Conservation (phyloP, 305 asterid genomes). For the Vinca major region DNA sequence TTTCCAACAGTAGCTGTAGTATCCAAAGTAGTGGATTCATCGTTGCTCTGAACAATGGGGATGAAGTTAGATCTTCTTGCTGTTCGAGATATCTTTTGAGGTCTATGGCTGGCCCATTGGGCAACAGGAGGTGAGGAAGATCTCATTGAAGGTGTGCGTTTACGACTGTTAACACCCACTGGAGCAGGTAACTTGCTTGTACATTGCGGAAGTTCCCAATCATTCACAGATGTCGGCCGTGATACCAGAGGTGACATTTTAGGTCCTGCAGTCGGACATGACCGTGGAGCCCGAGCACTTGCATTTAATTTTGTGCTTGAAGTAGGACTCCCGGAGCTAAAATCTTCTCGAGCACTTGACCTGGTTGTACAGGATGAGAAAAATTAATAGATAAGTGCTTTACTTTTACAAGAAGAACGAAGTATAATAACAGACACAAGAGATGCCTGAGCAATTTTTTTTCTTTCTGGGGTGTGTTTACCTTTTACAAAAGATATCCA, state of each 20-base stretch:
- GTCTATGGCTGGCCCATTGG: slow-evolving; percentile 71
- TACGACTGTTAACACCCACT: slow-evolving; percentile 52
- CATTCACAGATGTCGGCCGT: slow-evolving; percentile 46
- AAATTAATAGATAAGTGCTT: slow-evolving; percentile 8
- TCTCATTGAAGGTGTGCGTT: slow-evolving; percentile 61
- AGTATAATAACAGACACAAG: neutral
- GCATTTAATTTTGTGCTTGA: slow-evolving; percentile 66
- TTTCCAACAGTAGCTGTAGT: slow-evolving; percentile 39
- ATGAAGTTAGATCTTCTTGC: slow-evolving; percentile 66
- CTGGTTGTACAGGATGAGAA: slow-evolving; percentile 32
- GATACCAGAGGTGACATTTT: slow-evolving; percentile 59
- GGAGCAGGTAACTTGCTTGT: slow-evolving; percentile 53
- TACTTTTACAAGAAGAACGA: neutral
- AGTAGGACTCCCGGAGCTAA: slow-evolving; percentile 75
- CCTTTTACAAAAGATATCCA: neutral
- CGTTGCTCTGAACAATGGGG: slow-evolving; percentile 58
- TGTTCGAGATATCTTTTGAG: slow-evolving; percentile 74
- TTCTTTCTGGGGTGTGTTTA: neutral
- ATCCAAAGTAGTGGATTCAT: slow-evolving; percentile 45
- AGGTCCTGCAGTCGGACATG: slow-evolving; percentile 54
- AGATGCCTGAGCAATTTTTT: no score
- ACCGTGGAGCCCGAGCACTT: slow-evolving; percentile 72
- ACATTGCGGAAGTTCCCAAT: slow-evolving; percentile 81
- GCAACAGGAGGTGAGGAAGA: slow-evolving; percentile 87
- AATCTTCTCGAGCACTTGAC: slow-evolving; percentile 66